Evolutionary conservation across 805 yeast genomes (phyloP).

Genomic region (Cyberlindnera amylophila): DNA sequence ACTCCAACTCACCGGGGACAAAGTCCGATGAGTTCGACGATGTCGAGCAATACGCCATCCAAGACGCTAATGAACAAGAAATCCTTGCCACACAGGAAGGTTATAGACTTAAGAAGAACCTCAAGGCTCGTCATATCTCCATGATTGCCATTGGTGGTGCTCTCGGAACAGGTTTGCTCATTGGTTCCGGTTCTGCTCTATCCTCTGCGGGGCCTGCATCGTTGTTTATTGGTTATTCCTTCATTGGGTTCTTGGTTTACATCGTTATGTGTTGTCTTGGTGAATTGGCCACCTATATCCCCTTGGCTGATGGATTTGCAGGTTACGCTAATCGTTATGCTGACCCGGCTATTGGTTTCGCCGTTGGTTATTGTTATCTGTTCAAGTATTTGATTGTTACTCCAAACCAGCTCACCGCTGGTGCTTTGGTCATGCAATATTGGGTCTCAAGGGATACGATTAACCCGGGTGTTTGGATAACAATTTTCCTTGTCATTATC

Average conservation of each 20-base stretch:
- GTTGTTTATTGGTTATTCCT: constrained; percentile 55
- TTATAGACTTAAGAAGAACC: constrained; percentile 24
- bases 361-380: constrained; percentile 28
- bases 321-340: constrained; percentile 50
- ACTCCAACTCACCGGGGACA: constrained; percentile 1
- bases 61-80: constrained; percentile 7
- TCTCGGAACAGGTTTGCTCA: constrained; percentile 67
- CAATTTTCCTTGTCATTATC: constrained; percentile 38
- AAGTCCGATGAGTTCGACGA: constrained; percentile 11
- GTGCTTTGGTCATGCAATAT: constrained; percentile 46
- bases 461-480: constrained; percentile 62
- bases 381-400: constrained; percentile 27
- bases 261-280: constrained; percentile 67
- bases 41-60: constrained; percentile 14
- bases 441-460: constrained; percentile 42
- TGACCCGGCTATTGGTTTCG: constrained; percentile 28
- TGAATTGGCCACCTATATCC: constrained; percentile 65
- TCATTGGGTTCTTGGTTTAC: constrained; percentile 69
- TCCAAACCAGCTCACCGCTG: constrained; percentile 49
- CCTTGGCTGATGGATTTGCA: constrained; percentile 62
- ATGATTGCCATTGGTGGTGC: constrained; percentile 72
- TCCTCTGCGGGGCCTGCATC: constrained; percentile 56
- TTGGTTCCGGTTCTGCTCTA: constrained; percentile 61
- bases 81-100: constrained; percentile 24
- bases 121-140: constrained; percentile 52